Conservation (phyloP, 2,329 filamentous ascomycete species). For the Chaetothyriales sp. region DNA sequence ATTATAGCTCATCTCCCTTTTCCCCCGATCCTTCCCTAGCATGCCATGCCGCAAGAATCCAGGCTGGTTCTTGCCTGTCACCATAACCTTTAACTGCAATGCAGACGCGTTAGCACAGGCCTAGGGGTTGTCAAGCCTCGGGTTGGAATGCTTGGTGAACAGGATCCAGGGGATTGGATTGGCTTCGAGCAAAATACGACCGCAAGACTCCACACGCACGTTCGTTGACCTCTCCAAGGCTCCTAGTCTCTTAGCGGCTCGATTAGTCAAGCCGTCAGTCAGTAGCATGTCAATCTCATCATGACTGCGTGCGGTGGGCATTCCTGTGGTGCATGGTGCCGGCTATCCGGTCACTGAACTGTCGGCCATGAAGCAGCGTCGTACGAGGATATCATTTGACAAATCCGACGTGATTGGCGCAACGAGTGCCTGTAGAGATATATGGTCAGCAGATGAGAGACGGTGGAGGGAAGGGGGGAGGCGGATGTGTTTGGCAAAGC, state of each 20-base stretch:
- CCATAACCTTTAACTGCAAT: not conserved
- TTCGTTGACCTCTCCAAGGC: not conserved
- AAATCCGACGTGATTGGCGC: constrained; percentile 16
- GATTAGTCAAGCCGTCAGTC: not conserved
- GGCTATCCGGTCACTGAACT: not conserved
- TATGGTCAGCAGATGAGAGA: no score
- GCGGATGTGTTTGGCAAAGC: no score
- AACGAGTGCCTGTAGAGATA: constrained; percentile 5
- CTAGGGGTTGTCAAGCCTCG: no score
- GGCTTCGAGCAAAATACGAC: no score
- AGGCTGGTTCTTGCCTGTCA: not conserved
- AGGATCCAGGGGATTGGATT: no score
- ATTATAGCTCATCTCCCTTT: no score
- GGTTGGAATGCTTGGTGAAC: no score
- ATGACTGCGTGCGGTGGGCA: not conserved
- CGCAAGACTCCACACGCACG: not conserved
- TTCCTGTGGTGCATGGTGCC: not conserved
- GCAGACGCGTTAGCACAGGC: no score
- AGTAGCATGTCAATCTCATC: not conserved
- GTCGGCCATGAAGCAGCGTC: not conserved
- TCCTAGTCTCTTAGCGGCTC: not conserved
- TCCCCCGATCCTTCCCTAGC: no score
- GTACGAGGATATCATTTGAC: constrained; percentile 13
- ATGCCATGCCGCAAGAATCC: no score
- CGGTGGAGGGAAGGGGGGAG: no score